A percentile compares a stretch with the other conserved stretches of the same genome.
phyloP scores from a whole-genome alignment of 164 flowering plant genomes.

The Chloranthus sessilifolius region DNA sequence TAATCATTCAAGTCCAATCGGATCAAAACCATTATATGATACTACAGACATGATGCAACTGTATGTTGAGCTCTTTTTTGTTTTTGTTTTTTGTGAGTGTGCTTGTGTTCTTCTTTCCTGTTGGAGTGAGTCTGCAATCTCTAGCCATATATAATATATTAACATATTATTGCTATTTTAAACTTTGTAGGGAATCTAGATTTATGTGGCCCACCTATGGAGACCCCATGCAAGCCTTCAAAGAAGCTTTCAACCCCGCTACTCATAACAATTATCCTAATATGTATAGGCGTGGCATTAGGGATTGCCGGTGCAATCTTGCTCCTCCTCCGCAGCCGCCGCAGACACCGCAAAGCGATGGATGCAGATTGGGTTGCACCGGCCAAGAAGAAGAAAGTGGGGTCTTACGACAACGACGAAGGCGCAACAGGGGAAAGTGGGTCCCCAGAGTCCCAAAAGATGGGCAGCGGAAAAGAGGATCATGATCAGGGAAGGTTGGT shows the following conservation, averaged over 20 bases:
- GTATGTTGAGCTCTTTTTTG: too few species aligned
- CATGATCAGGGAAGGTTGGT: conserved; percentile 28
- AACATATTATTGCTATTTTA: too few species aligned
- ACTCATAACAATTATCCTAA: conserved; percentile 10
- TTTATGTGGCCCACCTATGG: conserved; percentile 51
- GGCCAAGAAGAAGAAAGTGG: conserved; percentile 4
- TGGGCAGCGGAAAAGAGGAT: conserved; percentile 6
- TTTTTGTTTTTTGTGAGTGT: too few species aligned
- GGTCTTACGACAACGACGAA: conserved; percentile 1
- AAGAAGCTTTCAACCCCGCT: not conserved
- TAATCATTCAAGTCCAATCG: too few species aligned
- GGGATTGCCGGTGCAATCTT: conserved; percentile 14
- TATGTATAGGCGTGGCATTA: conserved; percentile 17
- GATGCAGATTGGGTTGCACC: not conserved
- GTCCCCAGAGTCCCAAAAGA: conserved; percentile 6
- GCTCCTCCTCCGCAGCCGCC: conserved; percentile 14
- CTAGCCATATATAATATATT: too few species aligned
- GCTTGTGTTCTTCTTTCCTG: too few species aligned
- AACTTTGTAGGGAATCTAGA: conserved; percentile 38
- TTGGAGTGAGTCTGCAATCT: too few species aligned
- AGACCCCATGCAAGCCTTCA: conserved; percentile 5
- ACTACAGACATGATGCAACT: too few species aligned
- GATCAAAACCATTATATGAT: too few species aligned
- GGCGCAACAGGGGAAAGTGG: conserved; percentile 11
- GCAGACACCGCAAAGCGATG: not conserved